Percentiles rank a stretch among this genome's conserved stretches.
These are phyloP conservation scores for Apium graveolens DNA, from an alignment of 129 eudicot species.

Conservation along the genomic window DNA sequence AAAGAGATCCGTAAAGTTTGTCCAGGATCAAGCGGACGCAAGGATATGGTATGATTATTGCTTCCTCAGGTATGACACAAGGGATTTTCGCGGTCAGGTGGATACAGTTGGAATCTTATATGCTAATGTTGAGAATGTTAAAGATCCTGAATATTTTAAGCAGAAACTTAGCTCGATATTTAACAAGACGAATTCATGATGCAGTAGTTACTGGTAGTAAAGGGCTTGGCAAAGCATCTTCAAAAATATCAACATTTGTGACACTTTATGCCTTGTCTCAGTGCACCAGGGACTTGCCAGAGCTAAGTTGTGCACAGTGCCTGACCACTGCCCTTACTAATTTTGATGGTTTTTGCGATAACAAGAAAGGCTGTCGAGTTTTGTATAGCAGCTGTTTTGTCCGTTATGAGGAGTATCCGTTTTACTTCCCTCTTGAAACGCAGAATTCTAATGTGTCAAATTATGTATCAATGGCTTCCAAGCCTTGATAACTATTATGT, in stretches of 20 bases:
- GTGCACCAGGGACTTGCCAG: slow-evolving; percentile 64
- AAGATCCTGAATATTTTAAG: slow-evolving; percentile 48
- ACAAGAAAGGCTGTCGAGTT: slow-evolving; percentile 68
- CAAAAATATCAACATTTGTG: slow-evolving; percentile 28
- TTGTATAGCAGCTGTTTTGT: slow-evolving; percentile 70
- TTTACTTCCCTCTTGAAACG: slow-evolving; percentile 56
- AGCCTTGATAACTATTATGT: slow-evolving; percentile 16
- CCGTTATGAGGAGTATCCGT: slow-evolving; percentile 68
- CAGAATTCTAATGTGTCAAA: slow-evolving; percentile 18
- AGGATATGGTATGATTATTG: slow-evolving; percentile 88
- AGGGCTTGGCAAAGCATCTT: slow-evolving; percentile 62
- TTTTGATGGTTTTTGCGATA: slow-evolving; percentile 35
- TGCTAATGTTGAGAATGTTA: slow-evolving; percentile 44
- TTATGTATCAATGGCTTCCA: slow-evolving; percentile 18
- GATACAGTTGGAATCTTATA: slow-evolving; percentile 44
- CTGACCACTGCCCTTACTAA: slow-evolving; percentile 47
- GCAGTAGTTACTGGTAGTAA: slow-evolving; percentile 36
- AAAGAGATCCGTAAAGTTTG: slow-evolving; percentile 34
- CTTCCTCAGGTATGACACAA: slow-evolving; percentile 47
- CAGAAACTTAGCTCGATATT: slow-evolving; percentile 36
- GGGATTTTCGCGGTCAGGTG: slow-evolving; percentile 46
- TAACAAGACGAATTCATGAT: slow-evolving; percentile 23
- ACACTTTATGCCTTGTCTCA: slow-evolving; percentile 69
- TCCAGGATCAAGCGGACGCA: slow-evolving; percentile 53
- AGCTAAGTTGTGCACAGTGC: slow-evolving; percentile 55